Base-by-base conservation (phyloP, 257 asterid species). In the Solanum pinnatisectum region DNA sequence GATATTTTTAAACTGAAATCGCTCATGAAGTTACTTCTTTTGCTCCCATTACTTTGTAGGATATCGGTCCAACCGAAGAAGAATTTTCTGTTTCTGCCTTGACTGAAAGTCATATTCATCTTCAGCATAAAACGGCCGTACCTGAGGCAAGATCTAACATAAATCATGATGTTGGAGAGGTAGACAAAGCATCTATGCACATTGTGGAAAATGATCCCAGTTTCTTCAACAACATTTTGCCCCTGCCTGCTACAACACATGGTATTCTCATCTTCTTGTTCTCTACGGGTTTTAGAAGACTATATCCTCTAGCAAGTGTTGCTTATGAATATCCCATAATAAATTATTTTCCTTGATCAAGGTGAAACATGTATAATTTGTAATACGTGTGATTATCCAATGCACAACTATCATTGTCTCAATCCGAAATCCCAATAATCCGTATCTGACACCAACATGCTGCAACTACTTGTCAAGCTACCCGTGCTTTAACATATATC, bases 211-310 rank as follows among this genome's bases (percentile, higher is more conserved):
- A 91, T 86, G 91, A 91, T 89, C 88, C 92, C 74, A 74, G 89
- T 60, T 87, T 87, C 44, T 87, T 90, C 90, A 87, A 91, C 90
- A 94, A 77, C 82, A 87, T 87, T 82, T 89, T 92, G 49, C 94
- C 94, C 81, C 90, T 93, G 83, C 87, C 89, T 36, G 49, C 93
- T 91, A 72, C 94, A 56, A 46, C 87, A 46, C 94, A 92, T 30
- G 99, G 99, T 96, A 96, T 88, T 84, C 77, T 89, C 84, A 60
- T 46, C 87, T 88, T 89, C 88, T 87, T 90, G 88, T 83, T 84
- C 90, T 88, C 87, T 88, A 65, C 10, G 68, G 83, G 42, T 40
- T 88, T 87, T 86, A 71, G 32, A 68, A n/a, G 72, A 89, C 83
- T 56, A 11, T 84, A 78, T 89, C 87, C 76, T 84, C 85, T 56